Percentiles rank a stretch among this genome's conserved stretches.
Conservation (phyloP, 495 filamentous ascomycete species). For the Venustampulla echinocandica region DNA sequence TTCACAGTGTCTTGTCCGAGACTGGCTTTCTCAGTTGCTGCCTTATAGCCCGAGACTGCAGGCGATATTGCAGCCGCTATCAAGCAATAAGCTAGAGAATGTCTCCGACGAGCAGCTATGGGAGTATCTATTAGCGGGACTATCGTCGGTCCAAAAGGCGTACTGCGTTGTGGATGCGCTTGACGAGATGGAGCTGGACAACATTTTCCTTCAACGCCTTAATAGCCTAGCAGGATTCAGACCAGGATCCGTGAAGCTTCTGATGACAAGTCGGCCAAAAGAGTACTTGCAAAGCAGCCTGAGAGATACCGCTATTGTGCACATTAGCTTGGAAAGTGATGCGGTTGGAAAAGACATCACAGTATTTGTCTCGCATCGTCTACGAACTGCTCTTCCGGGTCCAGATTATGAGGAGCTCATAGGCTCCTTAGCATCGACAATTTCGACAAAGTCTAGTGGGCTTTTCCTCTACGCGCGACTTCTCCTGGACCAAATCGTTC, state of each 20-base stretch:
- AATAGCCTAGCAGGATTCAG: conserved; percentile 1
- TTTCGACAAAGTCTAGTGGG: conserved; percentile 23
- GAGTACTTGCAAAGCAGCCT: conserved; percentile 10
- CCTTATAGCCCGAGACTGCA: conserved; percentile 35
- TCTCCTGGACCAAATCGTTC: conserved; percentile 30
- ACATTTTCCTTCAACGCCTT: conserved; percentile 1
- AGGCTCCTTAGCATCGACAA: neutral
- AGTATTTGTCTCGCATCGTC: conserved; percentile 5
- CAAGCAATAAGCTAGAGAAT: conserved; percentile 4
- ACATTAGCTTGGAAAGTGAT: conserved; percentile 11
- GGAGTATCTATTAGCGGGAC: conserved; percentile 23
- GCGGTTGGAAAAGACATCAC: conserved; percentile 10
- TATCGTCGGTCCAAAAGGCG: conserved; percentile 28
- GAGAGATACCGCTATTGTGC: conserved; percentile 9
- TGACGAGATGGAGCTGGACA: conserved; percentile 32
- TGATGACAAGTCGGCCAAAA: conserved; percentile 17
- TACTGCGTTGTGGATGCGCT: conserved; percentile 39
- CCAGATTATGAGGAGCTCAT: neutral
- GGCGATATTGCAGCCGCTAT: conserved; percentile 20
- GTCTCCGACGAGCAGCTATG: conserved; percentile 13
- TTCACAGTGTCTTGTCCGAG: conserved; percentile 31
- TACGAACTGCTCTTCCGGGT: neutral
- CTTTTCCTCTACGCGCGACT: conserved; percentile 40
- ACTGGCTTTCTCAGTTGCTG: conserved; percentile 38
- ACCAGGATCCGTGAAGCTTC: conserved; percentile 8